Evolutionary conservation across 805 yeast species (phyloP), one percentile per base, ranked within the genome.

Genomic region (Cyberlindnera veronae): DNA sequence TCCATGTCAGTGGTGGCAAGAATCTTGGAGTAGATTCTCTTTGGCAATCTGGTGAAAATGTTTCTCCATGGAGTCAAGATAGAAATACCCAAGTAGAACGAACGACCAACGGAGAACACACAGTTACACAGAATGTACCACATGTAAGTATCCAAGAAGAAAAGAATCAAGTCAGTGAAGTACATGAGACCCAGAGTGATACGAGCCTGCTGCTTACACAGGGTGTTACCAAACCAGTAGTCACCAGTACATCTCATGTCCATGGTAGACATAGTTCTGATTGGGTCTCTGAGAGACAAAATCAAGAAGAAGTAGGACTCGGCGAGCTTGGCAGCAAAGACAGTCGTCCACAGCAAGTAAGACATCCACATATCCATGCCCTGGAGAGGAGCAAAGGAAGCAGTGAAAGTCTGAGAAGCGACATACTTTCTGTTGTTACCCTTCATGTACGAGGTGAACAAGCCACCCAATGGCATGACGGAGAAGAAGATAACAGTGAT

Each of bases 11-110:
- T 86, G 27, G 99, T 93, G 34, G 98, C 98, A 68, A 93, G 78
- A 52, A 93, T 83, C 79, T 93, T 93, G 41, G 97, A 88, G 75
- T 93, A 95, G 54, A 93, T 88, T 81, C 99, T 88, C 81, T 93
- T 93, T 63, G 99, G 99, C 63, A 93, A 73, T 68, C 99, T 83
- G 39, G 96, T 82, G 75, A 91, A 93, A 55, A 93, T 90, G 66
- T 95, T 93, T 79, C 98, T 87, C 99, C 99, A 93, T 48, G 99
- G 99, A 30, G 99, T 93, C 74, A 90, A 80, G 52, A 93, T 91
- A 33, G 99, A 93, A 57, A 93, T 90, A 84, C 99, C 99, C 67
- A 95, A 77, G 76, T 91, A 93, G 77, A 93, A 93, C 13, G 99
- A 93, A 64, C 96, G 87, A 56, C 96, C 97, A 59, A 93, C 88